A percentile compares a stretch with the other conserved stretches of the same genome.
Evolutionary conservation across 208 protist species (phyloP).

Genomic region (Trypanosoma brucei): DNA sequence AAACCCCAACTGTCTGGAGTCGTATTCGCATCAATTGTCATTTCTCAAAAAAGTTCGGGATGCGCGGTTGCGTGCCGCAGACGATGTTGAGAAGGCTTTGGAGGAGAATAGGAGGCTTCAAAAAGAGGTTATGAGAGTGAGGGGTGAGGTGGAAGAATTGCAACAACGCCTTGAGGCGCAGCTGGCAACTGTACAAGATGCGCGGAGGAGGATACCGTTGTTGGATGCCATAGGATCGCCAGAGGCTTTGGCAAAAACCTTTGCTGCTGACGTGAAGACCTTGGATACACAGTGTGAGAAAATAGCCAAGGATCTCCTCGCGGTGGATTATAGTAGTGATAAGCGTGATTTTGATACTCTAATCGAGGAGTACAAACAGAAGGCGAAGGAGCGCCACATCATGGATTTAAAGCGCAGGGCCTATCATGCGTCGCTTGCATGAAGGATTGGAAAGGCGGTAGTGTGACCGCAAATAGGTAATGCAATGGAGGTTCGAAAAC

Average conservation of each 20-base stretch:
- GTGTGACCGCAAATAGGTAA: no score
- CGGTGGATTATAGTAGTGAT: conserved; percentile 34
- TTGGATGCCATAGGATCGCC: conserved; percentile 55
- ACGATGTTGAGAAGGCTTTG: conserved; percentile 55
- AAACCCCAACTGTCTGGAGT: conserved; percentile 80
- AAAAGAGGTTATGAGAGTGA: conserved; percentile 38
- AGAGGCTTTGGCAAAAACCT: conserved; percentile 56
- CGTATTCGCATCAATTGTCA: conserved; percentile 82
- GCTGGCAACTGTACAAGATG: conserved; percentile 42
- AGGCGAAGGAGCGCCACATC: conserved; percentile 59
- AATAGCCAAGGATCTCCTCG: conserved; percentile 25
- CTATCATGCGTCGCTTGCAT: conserved; percentile 21
- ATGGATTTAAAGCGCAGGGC: conserved; percentile 60
- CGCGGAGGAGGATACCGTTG: conserved; percentile 31
- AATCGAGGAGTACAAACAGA: conserved; percentile 46
- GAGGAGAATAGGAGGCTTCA: conserved; percentile 50
- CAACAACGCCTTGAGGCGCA: conserved; percentile 48
- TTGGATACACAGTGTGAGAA: conserved; percentile 19
- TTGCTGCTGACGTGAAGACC: conserved; percentile 48
- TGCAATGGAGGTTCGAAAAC: no score
- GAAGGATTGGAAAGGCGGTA: neutral
- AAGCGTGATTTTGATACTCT: conserved; percentile 44
- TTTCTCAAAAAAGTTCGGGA: conserved; percentile 78
- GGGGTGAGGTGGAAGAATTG: conserved; percentile 39
- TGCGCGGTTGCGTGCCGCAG: conserved; percentile 40